These are phyloP conservation scores for Diphasiastrum complanatum DNA, from an alignment of 83 land plant genomes.

Conservation along the genomic window DNA sequence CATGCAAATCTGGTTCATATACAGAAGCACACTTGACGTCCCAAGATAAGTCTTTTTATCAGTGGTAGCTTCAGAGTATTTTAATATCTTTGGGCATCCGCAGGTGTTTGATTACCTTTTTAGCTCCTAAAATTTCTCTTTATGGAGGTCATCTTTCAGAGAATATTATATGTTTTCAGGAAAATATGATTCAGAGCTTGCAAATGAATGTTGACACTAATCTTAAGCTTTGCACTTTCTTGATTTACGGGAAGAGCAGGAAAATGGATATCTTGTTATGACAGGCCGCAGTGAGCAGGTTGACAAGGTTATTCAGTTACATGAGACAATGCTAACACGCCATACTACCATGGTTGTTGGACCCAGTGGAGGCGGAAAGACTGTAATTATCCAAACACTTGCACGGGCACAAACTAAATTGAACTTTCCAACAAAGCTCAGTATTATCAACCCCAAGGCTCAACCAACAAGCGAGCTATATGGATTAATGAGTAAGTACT, in stretches of 20 bases:
- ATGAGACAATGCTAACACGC: constrained; percentile 43
- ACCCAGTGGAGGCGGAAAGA: constrained; percentile 42
- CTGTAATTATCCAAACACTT: constrained; percentile 34
- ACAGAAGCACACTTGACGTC: no score
- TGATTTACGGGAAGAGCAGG: constrained; percentile 12
- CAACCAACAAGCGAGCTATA: constrained; percentile 40
- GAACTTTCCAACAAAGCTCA: constrained; percentile 32
- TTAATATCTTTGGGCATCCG: no score
- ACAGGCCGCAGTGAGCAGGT: constrained; percentile 41
- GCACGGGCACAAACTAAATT: constrained; percentile 37
- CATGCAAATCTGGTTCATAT: no score
- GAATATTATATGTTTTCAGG: no score
- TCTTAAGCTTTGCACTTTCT: neutral
- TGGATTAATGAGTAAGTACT: constrained; percentile 32
- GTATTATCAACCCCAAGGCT: constrained; percentile 35
- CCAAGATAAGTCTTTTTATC: no score
- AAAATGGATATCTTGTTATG: constrained; percentile 36
- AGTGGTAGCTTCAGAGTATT: no score
- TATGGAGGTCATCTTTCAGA: no score
- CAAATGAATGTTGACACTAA: neutral
- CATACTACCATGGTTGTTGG: constrained; percentile 45
- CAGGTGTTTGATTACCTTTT: no score
- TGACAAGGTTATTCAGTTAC: constrained; percentile 38
- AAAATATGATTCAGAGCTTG: no score
- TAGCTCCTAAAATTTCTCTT: no score